phyloP scores from a whole-genome alignment of 352 stramenopile species.

The Stramenopiles sp. region DNA sequence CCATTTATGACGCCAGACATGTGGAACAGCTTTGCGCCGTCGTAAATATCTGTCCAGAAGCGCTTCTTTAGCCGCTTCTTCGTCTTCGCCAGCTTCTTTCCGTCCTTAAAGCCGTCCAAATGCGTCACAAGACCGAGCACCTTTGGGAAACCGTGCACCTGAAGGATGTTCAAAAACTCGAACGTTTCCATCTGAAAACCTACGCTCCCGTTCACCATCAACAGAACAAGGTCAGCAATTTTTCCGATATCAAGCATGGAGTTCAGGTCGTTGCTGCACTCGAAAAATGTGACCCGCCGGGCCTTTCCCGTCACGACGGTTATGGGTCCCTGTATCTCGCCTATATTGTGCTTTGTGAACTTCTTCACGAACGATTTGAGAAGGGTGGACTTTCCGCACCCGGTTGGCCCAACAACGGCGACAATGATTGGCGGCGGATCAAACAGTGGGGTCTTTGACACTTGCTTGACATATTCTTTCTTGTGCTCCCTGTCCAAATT shows the following conservation, averaged over 20 bases:
- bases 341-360: slow-evolving; percentile 96
- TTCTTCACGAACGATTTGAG: slow-evolving; percentile 82
- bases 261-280: slow-evolving; percentile 86
- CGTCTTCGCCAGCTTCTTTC: slow-evolving; percentile 88
- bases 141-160: slow-evolving; percentile 64
- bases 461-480: slow-evolving; percentile 81
- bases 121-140: slow-evolving; percentile 98
- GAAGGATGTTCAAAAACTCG: slow-evolving; percentile 98
- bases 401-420: slow-evolving; percentile 88
- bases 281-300: slow-evolving; percentile 91
- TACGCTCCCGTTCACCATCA: slow-evolving; percentile 98
- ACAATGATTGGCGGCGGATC: slow-evolving; percentile 76
- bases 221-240: slow-evolving; percentile 91
- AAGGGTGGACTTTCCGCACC: slow-evolving; percentile 91
- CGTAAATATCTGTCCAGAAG: slow-evolving; percentile 96
- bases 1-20: slow-evolving; percentile 90
- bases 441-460: slow-evolving; percentile 53
- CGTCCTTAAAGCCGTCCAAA: slow-evolving; percentile 91
- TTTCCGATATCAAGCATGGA: slow-evolving; percentile 86
- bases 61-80: slow-evolving; percentile 96
- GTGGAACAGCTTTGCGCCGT: slow-evolving; percentile 78
- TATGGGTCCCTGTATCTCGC: slow-evolving; percentile 87
- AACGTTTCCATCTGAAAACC: slow-evolving; percentile 99
- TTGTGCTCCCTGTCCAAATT: slow-evolving; percentile 89
- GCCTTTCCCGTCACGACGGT: slow-evolving; percentile 95